Evolutionary conservation across 306 rosid genomes (phyloP).

Genomic region (Glycyrrhiza uralensis): DNA sequence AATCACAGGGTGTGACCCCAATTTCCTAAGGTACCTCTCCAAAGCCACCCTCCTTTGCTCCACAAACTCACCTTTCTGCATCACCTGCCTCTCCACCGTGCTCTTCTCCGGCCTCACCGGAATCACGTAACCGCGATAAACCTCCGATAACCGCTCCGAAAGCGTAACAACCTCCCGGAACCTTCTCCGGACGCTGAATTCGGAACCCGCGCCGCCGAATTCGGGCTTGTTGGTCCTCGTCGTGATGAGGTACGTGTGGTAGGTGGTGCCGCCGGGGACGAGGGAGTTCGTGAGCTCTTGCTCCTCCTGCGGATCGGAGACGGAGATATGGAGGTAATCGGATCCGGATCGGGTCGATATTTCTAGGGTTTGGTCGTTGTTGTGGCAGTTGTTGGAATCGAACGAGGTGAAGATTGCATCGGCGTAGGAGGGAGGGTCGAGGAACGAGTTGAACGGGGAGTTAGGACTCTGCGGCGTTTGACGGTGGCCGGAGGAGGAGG

Average conservation of each 20-base stretch:
- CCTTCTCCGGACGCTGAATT: conserved; percentile 68
- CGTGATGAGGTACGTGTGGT: conserved; percentile 68
- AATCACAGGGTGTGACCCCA: conserved; percentile 77
- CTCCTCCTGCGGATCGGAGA: conserved; percentile 82
- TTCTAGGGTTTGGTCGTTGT: conserved; percentile 18
- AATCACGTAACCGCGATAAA: conserved; percentile 73
- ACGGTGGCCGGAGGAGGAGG: conserved; percentile 3
- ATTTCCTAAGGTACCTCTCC: conserved; percentile 78
- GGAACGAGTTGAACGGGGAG: conserved; percentile 44
- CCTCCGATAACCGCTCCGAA: conserved; percentile 74
- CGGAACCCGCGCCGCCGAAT: conserved; percentile 51
- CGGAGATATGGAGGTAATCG: conserved; percentile 57
- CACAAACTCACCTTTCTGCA: conserved; percentile 93
- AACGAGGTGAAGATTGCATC: conserved; percentile 69
- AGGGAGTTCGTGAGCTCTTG: conserved; percentile 71
- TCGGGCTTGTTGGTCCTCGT: conserved; percentile 68
- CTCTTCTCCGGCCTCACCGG: conserved; percentile 94
- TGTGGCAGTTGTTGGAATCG: conserved; percentile 45
- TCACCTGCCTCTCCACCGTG: conserved; percentile 92
- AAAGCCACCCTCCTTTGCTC: conserved; percentile 87
- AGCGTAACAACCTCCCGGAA: conserved; percentile 84
- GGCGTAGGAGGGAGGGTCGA: conserved; percentile 70
- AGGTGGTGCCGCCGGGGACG: conserved; percentile 66
- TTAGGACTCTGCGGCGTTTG: conserved; percentile 39
- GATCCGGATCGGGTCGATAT: conserved; percentile 38